These are phyloP conservation scores for Talaromyces wortmannii DNA, from an alignment of 495 filamentous ascomycete genomes.

Conservation along the genomic window DNA sequence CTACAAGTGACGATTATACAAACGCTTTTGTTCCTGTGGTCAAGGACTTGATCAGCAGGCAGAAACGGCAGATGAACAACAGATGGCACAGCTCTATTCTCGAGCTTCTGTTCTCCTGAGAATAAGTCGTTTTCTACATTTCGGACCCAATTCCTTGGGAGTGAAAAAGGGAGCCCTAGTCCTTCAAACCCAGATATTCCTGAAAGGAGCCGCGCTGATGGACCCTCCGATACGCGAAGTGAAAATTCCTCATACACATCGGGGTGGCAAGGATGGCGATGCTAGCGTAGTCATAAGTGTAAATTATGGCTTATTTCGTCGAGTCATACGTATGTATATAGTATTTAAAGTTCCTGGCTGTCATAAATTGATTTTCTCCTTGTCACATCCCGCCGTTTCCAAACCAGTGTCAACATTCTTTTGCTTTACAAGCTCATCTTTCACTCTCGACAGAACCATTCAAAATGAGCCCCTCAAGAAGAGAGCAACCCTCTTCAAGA, in stretches of 20 bases:
- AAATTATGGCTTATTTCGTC: not conserved
- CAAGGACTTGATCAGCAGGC: not conserved
- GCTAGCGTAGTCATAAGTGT: too few species aligned
- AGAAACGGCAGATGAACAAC: not conserved
- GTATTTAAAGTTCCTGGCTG: too few species aligned
- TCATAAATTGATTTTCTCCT: too few species aligned
- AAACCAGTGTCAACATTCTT: too few species aligned
- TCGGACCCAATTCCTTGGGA: not conserved
- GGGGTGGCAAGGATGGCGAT: not conserved
- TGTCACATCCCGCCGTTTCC: too few species aligned
- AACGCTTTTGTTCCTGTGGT: not conserved
- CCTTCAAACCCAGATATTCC: not conserved
- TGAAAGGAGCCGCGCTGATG: not conserved
- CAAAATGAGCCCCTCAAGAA: too few species aligned
- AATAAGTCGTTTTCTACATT: not conserved
- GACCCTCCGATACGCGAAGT: not conserved
- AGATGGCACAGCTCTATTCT: not conserved
- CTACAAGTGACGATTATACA: not conserved
- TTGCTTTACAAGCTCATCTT: too few species aligned
- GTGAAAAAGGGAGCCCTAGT: not conserved
- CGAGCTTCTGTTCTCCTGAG: not conserved
- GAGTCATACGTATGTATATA: too few species aligned
- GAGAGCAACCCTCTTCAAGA: too few species aligned
- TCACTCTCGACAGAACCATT: too few species aligned
- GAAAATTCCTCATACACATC: not conserved